phyloP scores from a whole-genome alignment of 176 grass and related monocot genomes.

The Areca catechu region DNA sequence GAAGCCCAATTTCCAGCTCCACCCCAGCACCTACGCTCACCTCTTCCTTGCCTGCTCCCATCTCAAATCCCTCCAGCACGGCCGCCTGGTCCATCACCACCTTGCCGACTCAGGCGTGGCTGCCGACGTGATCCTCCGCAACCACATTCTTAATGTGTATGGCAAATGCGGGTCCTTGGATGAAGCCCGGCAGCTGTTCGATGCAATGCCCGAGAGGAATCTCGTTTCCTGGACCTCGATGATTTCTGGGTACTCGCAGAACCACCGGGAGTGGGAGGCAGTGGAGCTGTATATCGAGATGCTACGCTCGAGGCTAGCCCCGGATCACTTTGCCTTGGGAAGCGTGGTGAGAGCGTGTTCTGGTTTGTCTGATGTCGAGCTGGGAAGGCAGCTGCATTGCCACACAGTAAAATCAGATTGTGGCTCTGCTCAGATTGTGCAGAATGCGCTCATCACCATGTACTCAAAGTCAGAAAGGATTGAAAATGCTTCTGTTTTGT shows the following conservation, averaged over 20 bases:
- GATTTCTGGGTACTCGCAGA: constrained; percentile 14
- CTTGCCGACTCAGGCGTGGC: background rate
- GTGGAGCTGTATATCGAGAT: constrained; percentile 10
- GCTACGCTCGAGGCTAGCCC: constrained; percentile 5
- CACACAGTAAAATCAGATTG: constrained; percentile 7
- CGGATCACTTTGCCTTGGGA: constrained; percentile 14
- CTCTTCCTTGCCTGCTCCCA: constrained; percentile 25
- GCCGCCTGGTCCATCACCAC: constrained; percentile 15
- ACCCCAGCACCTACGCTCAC: constrained; percentile 19
- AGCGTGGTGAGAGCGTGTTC: constrained; percentile 12
- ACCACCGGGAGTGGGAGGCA: background rate
- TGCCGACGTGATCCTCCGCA: constrained; percentile 12
- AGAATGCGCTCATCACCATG: constrained; percentile 19
- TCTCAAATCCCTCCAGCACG: constrained; percentile 16
- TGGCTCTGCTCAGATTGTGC: constrained; percentile 4
- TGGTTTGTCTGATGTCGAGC: background rate
- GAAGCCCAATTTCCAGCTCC: background rate
- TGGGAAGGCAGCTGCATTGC: constrained; percentile 17
- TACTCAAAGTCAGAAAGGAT: constrained; percentile 13
- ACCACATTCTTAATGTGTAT: constrained; percentile 17
- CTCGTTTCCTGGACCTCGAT: constrained; percentile 20
- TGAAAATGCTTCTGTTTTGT: constrained; percentile 4
- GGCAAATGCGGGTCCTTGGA: constrained; percentile 18
- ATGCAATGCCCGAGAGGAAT: constrained; percentile 18
- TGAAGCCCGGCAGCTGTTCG: constrained; percentile 20